A percentile compares a stretch with the other conserved stretches of the same genome.
phyloP scores from a whole-genome alignment of 1,284 basidiomycete species.

The Ceraceosorus guamensis region DNA sequence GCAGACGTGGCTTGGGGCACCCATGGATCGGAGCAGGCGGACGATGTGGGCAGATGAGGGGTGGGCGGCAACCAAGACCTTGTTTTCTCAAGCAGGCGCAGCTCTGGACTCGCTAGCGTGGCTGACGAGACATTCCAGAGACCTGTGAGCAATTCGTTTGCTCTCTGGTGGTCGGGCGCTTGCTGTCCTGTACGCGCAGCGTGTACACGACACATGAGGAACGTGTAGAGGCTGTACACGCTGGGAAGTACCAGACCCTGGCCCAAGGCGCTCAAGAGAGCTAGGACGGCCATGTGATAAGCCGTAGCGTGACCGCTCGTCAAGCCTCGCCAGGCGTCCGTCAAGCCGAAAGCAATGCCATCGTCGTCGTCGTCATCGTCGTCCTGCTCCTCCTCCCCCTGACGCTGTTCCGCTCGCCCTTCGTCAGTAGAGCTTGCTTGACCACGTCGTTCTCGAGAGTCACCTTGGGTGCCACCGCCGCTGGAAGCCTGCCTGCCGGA shows the following conservation, averaged over 20 bases:
- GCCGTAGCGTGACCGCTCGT: conserved; percentile 18
- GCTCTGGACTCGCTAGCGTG: no score
- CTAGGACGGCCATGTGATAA: conserved; percentile 39
- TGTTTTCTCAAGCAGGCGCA: not conserved
- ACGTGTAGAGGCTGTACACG: conserved; percentile 40
- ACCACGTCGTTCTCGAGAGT: no score
- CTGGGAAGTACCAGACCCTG: conserved; percentile 36
- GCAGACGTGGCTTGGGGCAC: conserved; percentile 35
- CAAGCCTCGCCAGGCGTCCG: conserved; percentile 15
- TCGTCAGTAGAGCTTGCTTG: no score
- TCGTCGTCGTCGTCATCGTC: not conserved
- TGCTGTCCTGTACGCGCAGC: conserved; percentile 4
- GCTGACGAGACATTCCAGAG: no score
- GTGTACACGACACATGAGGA: conserved; percentile 38
- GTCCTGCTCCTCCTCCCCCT: no score
- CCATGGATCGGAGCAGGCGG: conserved; percentile 24
- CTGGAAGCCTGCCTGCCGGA: no score
- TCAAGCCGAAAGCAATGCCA: conserved; percentile 25
- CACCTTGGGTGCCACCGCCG: no score
- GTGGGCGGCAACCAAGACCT: conserved; percentile 9
- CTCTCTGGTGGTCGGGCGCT: not conserved
- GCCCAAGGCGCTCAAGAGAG: conserved; percentile 30
- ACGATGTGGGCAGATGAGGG: conserved; percentile 30
- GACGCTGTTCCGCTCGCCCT: no score
- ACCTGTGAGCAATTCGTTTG: not conserved